phyloP scores from a whole-genome alignment of 1,284 basidiomycete genomes.

The Cryptococcus floricola region DNA sequence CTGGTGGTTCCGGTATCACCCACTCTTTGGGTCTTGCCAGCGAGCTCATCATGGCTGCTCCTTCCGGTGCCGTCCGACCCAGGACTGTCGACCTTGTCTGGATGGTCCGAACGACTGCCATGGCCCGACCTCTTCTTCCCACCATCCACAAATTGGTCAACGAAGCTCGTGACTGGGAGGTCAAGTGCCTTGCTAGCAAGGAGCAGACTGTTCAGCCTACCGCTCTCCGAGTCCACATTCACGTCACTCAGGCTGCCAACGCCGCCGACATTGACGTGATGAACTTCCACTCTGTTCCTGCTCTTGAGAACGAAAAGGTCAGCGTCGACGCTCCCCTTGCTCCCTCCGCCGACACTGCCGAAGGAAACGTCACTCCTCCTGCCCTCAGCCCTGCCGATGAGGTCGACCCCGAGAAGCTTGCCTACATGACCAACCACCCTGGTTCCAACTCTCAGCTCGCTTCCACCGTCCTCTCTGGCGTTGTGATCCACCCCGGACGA shows the following conservation, averaged over 20 bases:
- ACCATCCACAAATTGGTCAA: slow-evolving; percentile 36
- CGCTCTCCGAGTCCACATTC: slow-evolving; percentile 40
- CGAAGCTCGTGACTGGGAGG: slow-evolving; percentile 35
- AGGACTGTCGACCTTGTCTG: slow-evolving; percentile 47
- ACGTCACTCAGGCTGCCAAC: slow-evolving; percentile 38
- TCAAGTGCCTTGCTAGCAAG: slow-evolving; percentile 22
- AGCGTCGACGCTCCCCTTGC: slow-evolving; percentile 12
- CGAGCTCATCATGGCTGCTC: slow-evolving; percentile 36
- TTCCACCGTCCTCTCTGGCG: slow-evolving; percentile 14
- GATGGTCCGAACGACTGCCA: slow-evolving; percentile 39
- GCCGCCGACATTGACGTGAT: slow-evolving; percentile 30
- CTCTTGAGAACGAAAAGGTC: background rate
- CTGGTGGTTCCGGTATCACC: slow-evolving; percentile 48
- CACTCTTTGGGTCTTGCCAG: slow-evolving; percentile 38
- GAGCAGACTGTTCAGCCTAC: slow-evolving; percentile 23
- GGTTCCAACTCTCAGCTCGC: slow-evolving; percentile 11
- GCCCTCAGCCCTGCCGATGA: background rate
- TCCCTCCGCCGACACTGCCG: background rate
- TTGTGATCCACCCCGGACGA: slow-evolving; percentile 26
- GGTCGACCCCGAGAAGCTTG: slow-evolving; percentile 22
- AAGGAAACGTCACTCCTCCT: background rate
- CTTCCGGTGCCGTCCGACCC: slow-evolving; percentile 41
- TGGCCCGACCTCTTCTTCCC: slow-evolving; percentile 36
- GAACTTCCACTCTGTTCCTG: background rate
- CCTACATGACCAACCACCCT: slow-evolving; percentile 25